These are phyloP conservation scores for Pythium apleroticum DNA, from an alignment of 352 stramenopile species.

Conservation along the genomic window DNA sequence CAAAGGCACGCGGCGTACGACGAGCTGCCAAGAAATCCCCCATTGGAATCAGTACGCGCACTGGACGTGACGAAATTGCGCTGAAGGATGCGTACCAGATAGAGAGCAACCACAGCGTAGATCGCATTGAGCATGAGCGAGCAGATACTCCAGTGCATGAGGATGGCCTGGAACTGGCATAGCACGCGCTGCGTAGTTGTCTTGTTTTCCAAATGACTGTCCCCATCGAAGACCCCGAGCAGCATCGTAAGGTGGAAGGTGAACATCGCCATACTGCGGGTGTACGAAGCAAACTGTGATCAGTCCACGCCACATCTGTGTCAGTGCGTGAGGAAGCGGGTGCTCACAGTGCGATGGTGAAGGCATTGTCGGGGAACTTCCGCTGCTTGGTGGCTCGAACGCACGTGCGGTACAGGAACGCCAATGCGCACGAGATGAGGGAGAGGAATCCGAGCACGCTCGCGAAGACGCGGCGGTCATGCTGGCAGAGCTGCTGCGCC, in stretches of 20 bases:
- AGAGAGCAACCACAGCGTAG: slow-evolving; percentile 22
- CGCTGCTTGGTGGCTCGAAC: slow-evolving; percentile 7
- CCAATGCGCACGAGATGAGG: slow-evolving; percentile 6
- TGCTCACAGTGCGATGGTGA: slow-evolving; percentile 20
- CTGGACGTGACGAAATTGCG: not conserved
- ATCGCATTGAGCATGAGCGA: slow-evolving; percentile 26
- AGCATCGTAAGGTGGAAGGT: slow-evolving; percentile 18
- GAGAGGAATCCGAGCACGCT: slow-evolving; percentile 19
- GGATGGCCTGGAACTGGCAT: slow-evolving; percentile 17
- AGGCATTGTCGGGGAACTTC: slow-evolving; percentile 26
- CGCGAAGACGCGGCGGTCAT: slow-evolving; percentile 12
- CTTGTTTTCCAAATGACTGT: slow-evolving; percentile 5
- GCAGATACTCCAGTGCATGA: slow-evolving; percentile 22
- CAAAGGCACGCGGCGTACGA: slow-evolving; percentile 27
- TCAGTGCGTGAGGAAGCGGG: not conserved
- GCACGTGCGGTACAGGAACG: slow-evolving; percentile 3
- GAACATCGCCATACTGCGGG: slow-evolving; percentile 7
- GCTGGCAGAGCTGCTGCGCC: slow-evolving; percentile 9
- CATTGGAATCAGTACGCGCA: not conserved
- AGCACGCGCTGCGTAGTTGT: not conserved
- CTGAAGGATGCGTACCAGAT: slow-evolving; percentile 17
- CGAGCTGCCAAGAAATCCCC: slow-evolving; percentile 11
- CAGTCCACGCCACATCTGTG: not conserved
- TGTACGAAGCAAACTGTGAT: not conserved
- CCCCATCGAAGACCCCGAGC: slow-evolving; percentile 11